phyloP scores from a whole-genome alignment of 345 rosid genomes.

The Acer negundo region DNA sequence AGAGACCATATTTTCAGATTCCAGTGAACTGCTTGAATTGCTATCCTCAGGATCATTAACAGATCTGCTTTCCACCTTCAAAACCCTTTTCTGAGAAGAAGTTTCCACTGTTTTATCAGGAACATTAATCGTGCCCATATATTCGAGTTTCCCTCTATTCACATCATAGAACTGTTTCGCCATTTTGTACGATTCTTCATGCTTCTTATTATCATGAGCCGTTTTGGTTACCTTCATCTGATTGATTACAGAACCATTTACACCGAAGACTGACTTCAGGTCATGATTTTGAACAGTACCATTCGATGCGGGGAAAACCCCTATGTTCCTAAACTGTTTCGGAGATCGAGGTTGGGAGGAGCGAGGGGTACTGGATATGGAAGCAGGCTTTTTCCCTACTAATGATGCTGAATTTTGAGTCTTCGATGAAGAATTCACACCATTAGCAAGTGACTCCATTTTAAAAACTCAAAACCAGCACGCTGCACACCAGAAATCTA shows the following conservation, averaged over 20 bases:
- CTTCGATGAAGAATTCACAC: conserved; percentile 45
- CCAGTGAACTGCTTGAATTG: conserved; percentile 38
- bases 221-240: conserved; percentile 32
- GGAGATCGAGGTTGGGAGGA: conserved; percentile 47
- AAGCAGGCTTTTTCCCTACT: conserved; percentile 30
- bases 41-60: conserved; percentile 38
- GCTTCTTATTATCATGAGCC: conserved; percentile 16
- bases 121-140: conserved; percentile 18
- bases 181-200: conserved; percentile 36
- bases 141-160: conserved; percentile 33
- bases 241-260: conserved; percentile 30
- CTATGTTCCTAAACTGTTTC: conserved; percentile 41
- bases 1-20: conserved; percentile 41
- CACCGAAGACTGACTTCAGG: conserved; percentile 24
- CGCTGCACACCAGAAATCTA: conserved; percentile 40
- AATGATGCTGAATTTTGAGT: conserved; percentile 39
- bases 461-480: conserved; percentile 32
- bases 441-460: conserved; percentile 63
- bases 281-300: conserved; percentile 22
- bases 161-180: conserved; percentile 33
- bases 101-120: conserved; percentile 20
- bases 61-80: conserved; percentile 38
- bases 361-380: conserved; percentile 26
- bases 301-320: conserved; percentile 22
- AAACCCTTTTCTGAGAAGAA: conserved; percentile 27